Evolutionary conservation across 805 yeast genomes (phyloP), one percentile per base, ranked within the genome.

Genomic region (Ogataea pilisensis): DNA sequence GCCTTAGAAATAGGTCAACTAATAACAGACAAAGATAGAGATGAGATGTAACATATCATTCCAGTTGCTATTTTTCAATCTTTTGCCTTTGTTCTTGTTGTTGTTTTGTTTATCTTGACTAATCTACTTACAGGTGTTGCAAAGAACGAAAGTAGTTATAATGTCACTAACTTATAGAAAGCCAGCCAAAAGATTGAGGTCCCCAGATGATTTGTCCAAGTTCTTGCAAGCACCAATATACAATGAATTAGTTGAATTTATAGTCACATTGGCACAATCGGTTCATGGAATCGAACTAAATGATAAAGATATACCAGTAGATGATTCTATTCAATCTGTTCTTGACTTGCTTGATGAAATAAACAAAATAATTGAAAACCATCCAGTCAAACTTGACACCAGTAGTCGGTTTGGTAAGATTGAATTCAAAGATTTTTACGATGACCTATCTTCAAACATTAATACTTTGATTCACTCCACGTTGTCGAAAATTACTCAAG

Each of bases 401-500:
- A 70, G 72, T 3, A 82, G 95, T 8, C 69, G 99, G 42, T 93
- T 93, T 60, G 99, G 99, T 6, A 93, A 93, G 58, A 69, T 79
- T 8, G 98, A 93, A 60, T 93, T 91, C 61, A 69, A 83, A 34
- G 89, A 79, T 41, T 87, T 90, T 54, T 88, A 83, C 58, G 93
- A 88, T 57, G 81, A 76, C 4, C 49, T 90, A 11, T 52, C 59
- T 2, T 37, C 42, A 8, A 54, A 50, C 2, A 49, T 50, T 3
- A 44, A 34, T 0, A 41, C 63, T 30, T 39, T 71, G 9, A 30
- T 57, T 7, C 38, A 45, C 42, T 41, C 42, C 21, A 44, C 33
- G n/a, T n/a, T n/a, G n/a, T 20, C 48, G 25, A 13, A 48, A 42
- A 17, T 21, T 31, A 41, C 43, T 35, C 38, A 53, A 8, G 48